Conservation (phyloP, 768 basidiomycete species). For the Boletus barrowsii region DNA sequence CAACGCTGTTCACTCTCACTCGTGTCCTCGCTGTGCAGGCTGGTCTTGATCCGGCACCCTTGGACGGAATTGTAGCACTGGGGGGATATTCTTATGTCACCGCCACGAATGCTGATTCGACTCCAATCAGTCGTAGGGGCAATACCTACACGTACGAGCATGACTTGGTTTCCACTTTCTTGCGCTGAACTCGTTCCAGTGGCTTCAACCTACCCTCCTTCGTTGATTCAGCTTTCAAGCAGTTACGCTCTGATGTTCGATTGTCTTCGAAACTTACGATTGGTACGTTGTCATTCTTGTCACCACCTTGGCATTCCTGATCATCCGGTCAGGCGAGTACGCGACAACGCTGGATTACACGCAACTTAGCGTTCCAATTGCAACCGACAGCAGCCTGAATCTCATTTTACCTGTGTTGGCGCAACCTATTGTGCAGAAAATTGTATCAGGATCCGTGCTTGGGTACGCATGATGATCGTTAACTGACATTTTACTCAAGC, state of each 20-base stretch:
- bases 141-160: conserved; percentile 52
- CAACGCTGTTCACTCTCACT: conserved; percentile 67
- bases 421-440: conserved; percentile 69
- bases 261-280: conserved; percentile 55
- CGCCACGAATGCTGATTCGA: conserved; percentile 32
- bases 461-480: conserved; percentile 36
- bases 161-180: not conserved
- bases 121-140: conserved; percentile 34
- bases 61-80: conserved; percentile 63
- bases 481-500: not conserved
- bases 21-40: conserved; percentile 64
- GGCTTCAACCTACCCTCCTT: conserved; percentile 63
- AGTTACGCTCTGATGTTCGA: conserved; percentile 58
- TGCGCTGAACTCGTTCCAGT: conserved; percentile 29
- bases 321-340: conserved; percentile 51
- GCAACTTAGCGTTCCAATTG: conserved; percentile 52
- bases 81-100: conserved; percentile 63
- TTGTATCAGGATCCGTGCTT: conserved; percentile 56
- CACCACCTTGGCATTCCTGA: conserved; percentile 1
- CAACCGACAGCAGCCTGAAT: conserved; percentile 59
- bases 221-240: conserved; percentile 63
- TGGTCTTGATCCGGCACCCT: conserved; percentile 53
- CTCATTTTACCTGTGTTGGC: conserved; percentile 68
- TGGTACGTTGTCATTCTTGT: conserved; percentile 32
- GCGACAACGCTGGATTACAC: conserved; percentile 58